Base-by-base conservation (phyloP, 2,329 filamentous ascomycete species). In the Talaromyces sp. region DNA sequence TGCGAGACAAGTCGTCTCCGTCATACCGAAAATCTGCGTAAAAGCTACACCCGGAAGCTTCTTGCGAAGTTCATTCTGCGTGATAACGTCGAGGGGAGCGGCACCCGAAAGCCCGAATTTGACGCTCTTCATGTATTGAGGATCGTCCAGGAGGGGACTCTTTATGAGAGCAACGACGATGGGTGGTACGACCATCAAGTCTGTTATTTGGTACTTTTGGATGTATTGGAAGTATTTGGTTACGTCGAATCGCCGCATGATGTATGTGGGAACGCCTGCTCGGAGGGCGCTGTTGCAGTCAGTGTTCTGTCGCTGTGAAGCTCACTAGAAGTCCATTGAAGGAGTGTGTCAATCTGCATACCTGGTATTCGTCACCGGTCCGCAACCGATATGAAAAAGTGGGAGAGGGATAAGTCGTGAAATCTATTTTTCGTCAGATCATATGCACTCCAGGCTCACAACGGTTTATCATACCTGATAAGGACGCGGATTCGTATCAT, bases 231-330 rank as follows among this genome's bases (percentile, higher is more conserved):
- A 82, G 83, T 93, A 87, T 74, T 88, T 84, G 62, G 87, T 71
- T 66, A 95, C 92, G 73, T 94, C 88, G 75, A 93, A 96, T 15
- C 81, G 76, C 2, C 79, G 79, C 71, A 84, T 77, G 27, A 85
- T 73, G 66, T 81, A 82, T 17, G 91, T 85, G 1, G 89, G 88
- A 1, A 88, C 78, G 17, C 82, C 80, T 54, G 75, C 56, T 83
- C 83, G 63, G 82, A 85, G 60, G 88, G 86, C 72, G 89, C 83
- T 74, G 88, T 60, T 60, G 38, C 19, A 25, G 22, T 60, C 25
- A 60, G 38, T 22, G 27, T 22, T 25, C 19, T 43, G n/a, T n/a
- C n/a, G n/a, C n/a, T n/a, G n/a, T n/a, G 34, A 5, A 70, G 43
- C 3, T 3, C 17, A 19, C 40, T 19, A 19, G 17, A 2, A 19